Evolutionary conservation across 176 grass and related monocot species (phyloP), one percentile per base, ranked within the genome.

Genomic region (Musa itinerans): DNA sequence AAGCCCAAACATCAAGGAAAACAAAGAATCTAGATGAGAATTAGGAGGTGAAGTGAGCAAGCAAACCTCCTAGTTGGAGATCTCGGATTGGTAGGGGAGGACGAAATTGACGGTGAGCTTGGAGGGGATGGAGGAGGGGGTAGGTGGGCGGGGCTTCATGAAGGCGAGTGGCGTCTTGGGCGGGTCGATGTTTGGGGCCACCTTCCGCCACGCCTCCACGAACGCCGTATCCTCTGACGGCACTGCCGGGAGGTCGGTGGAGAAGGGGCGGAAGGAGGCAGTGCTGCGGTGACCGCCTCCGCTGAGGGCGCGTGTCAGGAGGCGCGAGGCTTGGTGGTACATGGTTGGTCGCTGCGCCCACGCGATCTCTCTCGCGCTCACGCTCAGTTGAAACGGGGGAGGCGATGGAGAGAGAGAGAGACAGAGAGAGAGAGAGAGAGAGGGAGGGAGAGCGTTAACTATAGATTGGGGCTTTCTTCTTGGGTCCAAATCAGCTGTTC

Each of bases 21-120:
- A 43, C 4, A 43, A 0, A 43, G 34, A 24, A 21, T 6, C 63
- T 65, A 25, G 22, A 25, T 27, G 23, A 65, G 23, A 12, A 25
- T 11, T 65, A 65, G 19, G 68, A 65, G 26, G 17, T 2, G 12
- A 8, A 24, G 13, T 12, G 53, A n/a, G 50, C 2, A 11, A 70
- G 2, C 24, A 12, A 75, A 77, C 75, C 59, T 77, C 75, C 21
- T 77, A 65, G 12, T 77, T 65, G 75, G 75, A n/a, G 19, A 77
- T 77, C 61, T 77, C 75, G 20, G 48, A 77, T 23, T 77, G 59
- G 75, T 65, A 65, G 17, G 75, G 75, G 1, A 77, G 75, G n/a
- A 77, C 59, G 20, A 77, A 77, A 61, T 77, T 77, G 75, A 77
- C 48, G 34, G 75, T 65, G 49, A 65, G 75, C 75, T 77, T 77